Evolutionary conservation across 2,329 filamentous ascomycete genomes (phyloP).

Genomic region (Hymenoscyphus scutula): DNA sequence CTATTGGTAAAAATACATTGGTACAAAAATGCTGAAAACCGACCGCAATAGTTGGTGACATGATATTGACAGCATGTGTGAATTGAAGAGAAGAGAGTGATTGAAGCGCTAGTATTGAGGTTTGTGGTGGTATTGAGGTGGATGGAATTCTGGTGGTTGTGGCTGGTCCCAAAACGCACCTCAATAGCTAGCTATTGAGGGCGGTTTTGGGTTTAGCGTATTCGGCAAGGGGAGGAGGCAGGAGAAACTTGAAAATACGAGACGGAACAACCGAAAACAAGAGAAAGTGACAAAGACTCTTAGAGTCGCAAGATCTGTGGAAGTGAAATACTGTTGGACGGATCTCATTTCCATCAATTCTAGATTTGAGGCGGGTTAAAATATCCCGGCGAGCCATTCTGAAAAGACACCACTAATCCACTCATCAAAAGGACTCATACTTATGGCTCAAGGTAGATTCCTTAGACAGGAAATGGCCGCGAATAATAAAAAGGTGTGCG

Average conservation of each 20-base stretch:
- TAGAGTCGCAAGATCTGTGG: not conserved
- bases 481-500: too few relatives aligned
- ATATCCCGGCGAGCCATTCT: not conserved
- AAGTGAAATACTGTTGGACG: not conserved
- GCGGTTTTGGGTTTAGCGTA: conserved; percentile 16
- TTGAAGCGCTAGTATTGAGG: not conserved
- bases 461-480: too few relatives aligned
- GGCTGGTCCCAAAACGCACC: conserved; percentile 5
- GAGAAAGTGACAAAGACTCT: not conserved
- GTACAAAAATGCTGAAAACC: not conserved
- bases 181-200: conserved; percentile 17
- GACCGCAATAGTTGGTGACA: conserved; percentile 5
- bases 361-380: not conserved
- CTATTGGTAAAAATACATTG: not conserved
- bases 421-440: not conserved
- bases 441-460: not conserved
- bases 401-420: not conserved
- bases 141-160: conserved; percentile 2
- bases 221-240: not conserved
- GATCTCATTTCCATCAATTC: not conserved
- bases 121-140: conserved; percentile 2
- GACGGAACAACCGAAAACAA: not conserved
- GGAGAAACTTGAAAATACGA: not conserved
- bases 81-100: not conserved
- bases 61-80: conserved; percentile 11